Base-by-base conservation (phyloP, 768 basidiomycete genomes). In the Hericium alpestre region DNA sequence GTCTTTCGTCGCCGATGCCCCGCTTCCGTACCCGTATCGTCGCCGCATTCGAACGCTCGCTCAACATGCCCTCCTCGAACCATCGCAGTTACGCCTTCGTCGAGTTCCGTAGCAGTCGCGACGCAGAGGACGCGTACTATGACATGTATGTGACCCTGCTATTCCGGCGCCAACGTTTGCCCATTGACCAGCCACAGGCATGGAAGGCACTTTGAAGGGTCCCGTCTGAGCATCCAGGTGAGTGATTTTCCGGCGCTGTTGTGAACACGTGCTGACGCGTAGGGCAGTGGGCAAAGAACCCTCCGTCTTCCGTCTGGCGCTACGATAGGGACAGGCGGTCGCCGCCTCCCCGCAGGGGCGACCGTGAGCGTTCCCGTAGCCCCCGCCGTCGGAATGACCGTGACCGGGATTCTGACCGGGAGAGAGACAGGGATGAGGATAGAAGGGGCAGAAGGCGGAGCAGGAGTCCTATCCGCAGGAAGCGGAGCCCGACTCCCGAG, bases 71-170 rank as follows among this genome's bases (percentile, higher is more conserved):
- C 63, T 63, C 61, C 64, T 67, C 72, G 49, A 69, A 68, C 66
- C 64, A 64, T 71, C 75, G 75, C 76, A 90, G 89, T 74, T 91
- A 89, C 70, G 89, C 88, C 57, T 91, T 91, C 70, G 82, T 91
- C 67, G 88, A 91, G 69, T 91, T 90, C 66, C 83, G 86, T 67
- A 81, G 80, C 65, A 76, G 79, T 51, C 81, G 84, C 43, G 87
- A 90, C 65, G 88, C 88, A 18, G 88, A 90, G 65, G 86, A 88
- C 61, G 87, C 88, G 27, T 90, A 89, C 70, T 82, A 87, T 66
- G 86, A 89, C 58, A 90, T 90, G 88, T 90, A 68, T 59, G 84
- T 72, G 40, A 2, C 22, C 22, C 43, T 12, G 12, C 12, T 56
- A 23, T 11, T 55, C 25, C 20, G 46, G 25, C n/a, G 23, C 37